Conservation (phyloP, 129 eudicot species). For the Chrysanthemum lavandulifolium region DNA sequence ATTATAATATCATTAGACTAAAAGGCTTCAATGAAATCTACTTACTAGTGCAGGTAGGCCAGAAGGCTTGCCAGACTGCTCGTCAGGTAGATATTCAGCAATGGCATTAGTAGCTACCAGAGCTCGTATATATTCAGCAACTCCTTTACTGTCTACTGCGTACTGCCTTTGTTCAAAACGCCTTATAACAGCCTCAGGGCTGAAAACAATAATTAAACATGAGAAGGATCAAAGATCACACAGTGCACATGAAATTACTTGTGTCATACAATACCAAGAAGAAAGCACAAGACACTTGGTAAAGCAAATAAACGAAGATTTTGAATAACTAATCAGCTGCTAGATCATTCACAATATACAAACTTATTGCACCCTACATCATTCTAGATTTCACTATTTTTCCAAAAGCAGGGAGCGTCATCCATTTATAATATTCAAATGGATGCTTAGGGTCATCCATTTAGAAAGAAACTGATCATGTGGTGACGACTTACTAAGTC, state of each 20-base stretch:
- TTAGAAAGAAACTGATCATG: too few relatives aligned
- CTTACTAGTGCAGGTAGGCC: conserved; percentile 81
- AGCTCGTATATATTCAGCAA: conserved; percentile 88
- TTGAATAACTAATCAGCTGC: too few relatives aligned
- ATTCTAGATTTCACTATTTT: too few relatives aligned
- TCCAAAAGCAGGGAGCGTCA: not conserved
- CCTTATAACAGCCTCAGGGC: conserved; percentile 83
- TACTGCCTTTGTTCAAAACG: conserved; percentile 80
- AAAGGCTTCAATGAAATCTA: conserved; percentile 8
- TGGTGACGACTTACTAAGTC: too few relatives aligned
- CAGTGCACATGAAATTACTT: not conserved
- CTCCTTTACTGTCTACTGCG: conserved; percentile 93
- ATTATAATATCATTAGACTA: not conserved
- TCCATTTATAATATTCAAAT: too few relatives aligned
- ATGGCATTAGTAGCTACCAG: conserved; percentile 83
- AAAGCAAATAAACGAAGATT: too few relatives aligned
- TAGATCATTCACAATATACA: too few relatives aligned
- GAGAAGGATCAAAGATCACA: not conserved
- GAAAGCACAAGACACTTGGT: too few relatives aligned
- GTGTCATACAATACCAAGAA: not conserved
- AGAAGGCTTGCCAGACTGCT: conserved; percentile 88
- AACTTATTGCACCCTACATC: too few relatives aligned
- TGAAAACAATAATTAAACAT: conserved; percentile 20
- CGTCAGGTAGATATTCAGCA: conserved; percentile 89
- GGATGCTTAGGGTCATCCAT: too few relatives aligned